Evolutionary conservation across 768 basidiomycete species (phyloP).

Genomic region (Psilocybe azurescens): DNA sequence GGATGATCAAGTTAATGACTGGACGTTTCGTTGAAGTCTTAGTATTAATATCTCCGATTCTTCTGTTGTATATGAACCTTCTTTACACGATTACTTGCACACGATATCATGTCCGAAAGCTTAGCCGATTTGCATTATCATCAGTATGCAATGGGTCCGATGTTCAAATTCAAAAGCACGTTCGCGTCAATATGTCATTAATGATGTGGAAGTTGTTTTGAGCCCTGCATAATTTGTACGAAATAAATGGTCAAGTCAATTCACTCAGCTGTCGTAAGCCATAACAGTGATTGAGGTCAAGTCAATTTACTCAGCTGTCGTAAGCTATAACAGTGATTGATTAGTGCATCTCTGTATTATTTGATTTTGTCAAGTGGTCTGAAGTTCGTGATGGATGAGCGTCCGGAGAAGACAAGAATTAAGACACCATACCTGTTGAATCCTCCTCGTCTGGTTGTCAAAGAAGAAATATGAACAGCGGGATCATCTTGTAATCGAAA

Average conservation of each 20-base stretch:
- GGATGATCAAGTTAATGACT: slow-evolving; percentile 15
- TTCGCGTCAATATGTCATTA: background rate
- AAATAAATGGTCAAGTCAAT: slow-evolving; percentile 10
- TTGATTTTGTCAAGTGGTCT: slow-evolving; percentile 97
- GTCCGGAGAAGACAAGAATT: background rate
- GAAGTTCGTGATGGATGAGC: slow-evolving; percentile 61
- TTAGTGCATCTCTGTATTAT: slow-evolving; percentile 37
- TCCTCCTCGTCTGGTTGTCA: slow-evolving; percentile 69
- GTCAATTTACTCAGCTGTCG: slow-evolving; percentile 23
- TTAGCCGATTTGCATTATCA: too few relatives aligned
- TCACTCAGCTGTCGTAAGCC: slow-evolving; percentile 20
- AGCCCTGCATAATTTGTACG: slow-evolving; percentile 13
- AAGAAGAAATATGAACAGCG: slow-evolving; percentile 12
- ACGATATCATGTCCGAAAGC: slow-evolving; percentile 12
- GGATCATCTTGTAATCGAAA: background rate
- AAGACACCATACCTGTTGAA: slow-evolving; percentile 70
- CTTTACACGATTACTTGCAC: slow-evolving; percentile 18
- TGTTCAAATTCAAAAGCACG: background rate
- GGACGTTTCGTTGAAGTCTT: slow-evolving; percentile 23
- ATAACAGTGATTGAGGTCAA: slow-evolving; percentile 1
- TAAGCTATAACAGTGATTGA: background rate
- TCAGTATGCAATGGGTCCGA: background rate
- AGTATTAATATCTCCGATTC: slow-evolving; percentile 12
- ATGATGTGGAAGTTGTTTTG: background rate
- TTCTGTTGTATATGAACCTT: slow-evolving; percentile 13